Evolutionary conservation across 345 rosid species (phyloP), one percentile per base, ranked within the genome.

Genomic region (Turritis glabra): DNA sequence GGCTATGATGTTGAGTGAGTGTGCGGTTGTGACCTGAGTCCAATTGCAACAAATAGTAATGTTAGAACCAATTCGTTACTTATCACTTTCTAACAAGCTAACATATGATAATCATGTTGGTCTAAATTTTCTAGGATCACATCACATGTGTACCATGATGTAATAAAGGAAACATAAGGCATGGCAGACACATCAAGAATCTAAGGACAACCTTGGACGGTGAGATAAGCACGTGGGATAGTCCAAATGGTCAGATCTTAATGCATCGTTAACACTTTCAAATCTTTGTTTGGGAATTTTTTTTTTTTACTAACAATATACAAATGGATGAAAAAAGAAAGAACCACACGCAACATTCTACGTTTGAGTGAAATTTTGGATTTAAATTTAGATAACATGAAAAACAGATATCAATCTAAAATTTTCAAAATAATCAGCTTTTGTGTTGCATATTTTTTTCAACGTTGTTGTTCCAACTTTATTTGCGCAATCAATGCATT

Each of bases 21-120:
- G 90, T 10, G 97, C 85, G 1, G 95, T 88, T 53, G 98, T 81
- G 4, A 90, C 90, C 98, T 93, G 75, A 35, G 23, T 32, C 10
- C 55, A 77, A 53, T 69, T 44, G 26, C 30, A 69, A 52, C 40
- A 76, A 43, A 41, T 29, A 25, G 57, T 23, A 40, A 4, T 18
- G 53, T 64, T 15, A 47, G 8, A 19, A 77, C 25, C 25, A 64
- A 47, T 2, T 50, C 30, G 2, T 64, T 19, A 41, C 35, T 5
- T 15, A 6, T n/a, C 12, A 43, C 18, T 21, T 1, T 30, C 2
- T 4, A 21, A 40, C 19, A 50, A 17, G 23, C n/a, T 41, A 21
- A 58, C 27, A 3, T 15, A 44, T 18, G 22, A 48, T 40, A 19
- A 38, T 51, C 22, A 29, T 48, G 21, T 30, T 26, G 18, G 58